phyloP scores from a whole-genome alignment of 2,329 filamentous ascomycete species.

The Penicillium sp. region DNA sequence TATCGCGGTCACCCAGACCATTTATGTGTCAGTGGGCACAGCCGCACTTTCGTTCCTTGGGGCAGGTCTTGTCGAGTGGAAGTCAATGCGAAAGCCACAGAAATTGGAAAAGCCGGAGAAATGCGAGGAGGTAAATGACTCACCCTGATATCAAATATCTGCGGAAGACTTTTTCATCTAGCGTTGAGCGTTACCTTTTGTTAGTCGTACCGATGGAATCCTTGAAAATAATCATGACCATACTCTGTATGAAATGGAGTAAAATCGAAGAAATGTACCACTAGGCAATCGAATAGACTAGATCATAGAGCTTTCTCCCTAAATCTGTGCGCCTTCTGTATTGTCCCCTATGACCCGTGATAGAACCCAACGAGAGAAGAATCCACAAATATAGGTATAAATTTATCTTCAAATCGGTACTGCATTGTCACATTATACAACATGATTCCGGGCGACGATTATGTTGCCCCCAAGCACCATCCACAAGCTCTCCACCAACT shows the following conservation, averaged over 20 bases:
- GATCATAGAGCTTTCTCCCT: neutral
- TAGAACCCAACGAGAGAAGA: neutral
- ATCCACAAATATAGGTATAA: too few relatives aligned
- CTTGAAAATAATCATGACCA: neutral
- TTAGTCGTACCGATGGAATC: neutral
- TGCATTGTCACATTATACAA: constrained; percentile 9
- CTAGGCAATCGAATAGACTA: too few relatives aligned
- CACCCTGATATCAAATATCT: neutral
- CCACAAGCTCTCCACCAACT: neutral
- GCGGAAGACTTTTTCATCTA: neutral
- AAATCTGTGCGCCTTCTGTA: neutral
- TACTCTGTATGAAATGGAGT: neutral
- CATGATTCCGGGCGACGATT: constrained; percentile 9
- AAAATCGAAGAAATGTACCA: neutral
- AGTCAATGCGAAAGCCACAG: constrained; percentile 40
- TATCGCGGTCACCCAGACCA: constrained; percentile 44
- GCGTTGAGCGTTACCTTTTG: neutral
- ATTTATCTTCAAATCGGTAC: too few relatives aligned
- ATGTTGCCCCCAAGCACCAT: neutral
- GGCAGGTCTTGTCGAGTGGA: constrained; percentile 47
- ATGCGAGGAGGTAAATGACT: constrained; percentile 8
- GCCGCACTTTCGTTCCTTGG: constrained; percentile 40
- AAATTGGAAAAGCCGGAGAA: constrained; percentile 19
- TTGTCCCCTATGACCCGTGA: neutral
- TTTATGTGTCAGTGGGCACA: constrained; percentile 47